A percentile compares a stretch with the other conserved stretches of the same genome.
Evolutionary conservation across 495 filamentous ascomycete genomes (phyloP).

Genomic region (Chaetomium cochliodes): DNA sequence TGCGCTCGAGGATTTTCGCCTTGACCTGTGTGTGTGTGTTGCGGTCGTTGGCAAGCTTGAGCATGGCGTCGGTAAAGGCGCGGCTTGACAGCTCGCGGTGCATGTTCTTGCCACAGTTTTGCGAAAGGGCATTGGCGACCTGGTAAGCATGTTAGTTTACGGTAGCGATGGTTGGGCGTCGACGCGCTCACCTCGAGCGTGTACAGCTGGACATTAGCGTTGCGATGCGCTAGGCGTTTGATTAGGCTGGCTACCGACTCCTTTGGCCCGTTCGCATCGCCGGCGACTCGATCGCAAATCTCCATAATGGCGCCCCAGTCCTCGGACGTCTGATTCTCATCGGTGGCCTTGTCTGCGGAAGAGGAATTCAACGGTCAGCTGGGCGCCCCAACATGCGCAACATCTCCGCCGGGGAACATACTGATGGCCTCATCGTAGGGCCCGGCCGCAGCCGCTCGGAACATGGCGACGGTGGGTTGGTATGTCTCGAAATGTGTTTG

Average conservation of each 20-base stretch:
- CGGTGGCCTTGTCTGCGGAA: conserved; percentile 84
- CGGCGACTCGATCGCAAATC: conserved; percentile 87
- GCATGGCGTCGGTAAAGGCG: conserved; percentile 91
- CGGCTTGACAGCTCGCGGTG: conserved; percentile 91
- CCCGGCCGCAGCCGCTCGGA: conserved; percentile 50
- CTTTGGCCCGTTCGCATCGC: conserved; percentile 64
- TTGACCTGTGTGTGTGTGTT: conserved; percentile 97
- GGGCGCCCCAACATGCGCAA: background rate
- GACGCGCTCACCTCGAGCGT: conserved; percentile 73
- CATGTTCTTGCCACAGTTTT: conserved; percentile 90
- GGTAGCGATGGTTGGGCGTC: background rate
- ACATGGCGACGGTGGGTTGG: conserved; percentile 40
- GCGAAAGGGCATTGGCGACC: conserved; percentile 89
- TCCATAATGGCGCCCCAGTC: conserved; percentile 99
- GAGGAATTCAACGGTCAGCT: conserved; percentile 17
- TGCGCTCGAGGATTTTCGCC: conserved; percentile 91
- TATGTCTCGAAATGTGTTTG: background rate
- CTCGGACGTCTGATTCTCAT: conserved; percentile 96
- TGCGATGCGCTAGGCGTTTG: conserved; percentile 92
- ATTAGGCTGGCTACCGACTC: conserved; percentile 93
- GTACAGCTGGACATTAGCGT: conserved; percentile 99
- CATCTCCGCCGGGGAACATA: conserved; percentile 29
- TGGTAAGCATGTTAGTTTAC: conserved; percentile 28
- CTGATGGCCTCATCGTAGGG: conserved; percentile 55
- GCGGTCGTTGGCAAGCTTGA: conserved; percentile 86